Evolutionary conservation across 2,329 filamentous ascomycete species (phyloP).

Genomic region (Aureobasidium sp.): DNA sequence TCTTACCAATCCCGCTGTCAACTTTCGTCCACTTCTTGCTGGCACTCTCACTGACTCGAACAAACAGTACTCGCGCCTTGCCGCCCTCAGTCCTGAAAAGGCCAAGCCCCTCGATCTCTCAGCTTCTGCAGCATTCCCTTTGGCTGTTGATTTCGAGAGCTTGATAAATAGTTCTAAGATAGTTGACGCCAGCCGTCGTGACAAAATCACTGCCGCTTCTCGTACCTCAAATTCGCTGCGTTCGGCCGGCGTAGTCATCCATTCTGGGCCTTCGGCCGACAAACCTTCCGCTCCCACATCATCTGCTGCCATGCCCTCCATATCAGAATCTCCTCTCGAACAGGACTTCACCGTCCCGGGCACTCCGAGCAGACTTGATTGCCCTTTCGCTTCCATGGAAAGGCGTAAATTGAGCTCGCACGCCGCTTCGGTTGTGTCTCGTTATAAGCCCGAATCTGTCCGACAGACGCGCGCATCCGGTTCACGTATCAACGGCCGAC

Average conservation of each 20-base stretch:
- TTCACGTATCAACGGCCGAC: conserved; percentile 13
- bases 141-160: conserved; percentile 13
- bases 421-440: conserved; percentile 34
- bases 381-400: conserved; percentile 62
- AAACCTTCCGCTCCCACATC: conserved; percentile 23
- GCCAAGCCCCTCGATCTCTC: conserved; percentile 12
- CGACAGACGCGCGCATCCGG: conserved; percentile 11
- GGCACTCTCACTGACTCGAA: conserved; percentile 3
- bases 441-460: conserved; percentile 26
- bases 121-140: neutral
- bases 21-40: neutral
- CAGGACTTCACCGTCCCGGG: conserved; percentile 86
- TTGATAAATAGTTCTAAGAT: conserved; percentile 16
- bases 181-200: conserved; percentile 25
- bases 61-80: conserved; percentile 13
- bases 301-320: conserved; percentile 29
- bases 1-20: neutral
- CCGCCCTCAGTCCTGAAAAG: neutral
- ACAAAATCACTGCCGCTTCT: conserved; percentile 25
- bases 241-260: conserved; percentile 33
- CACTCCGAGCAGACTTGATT: conserved; percentile 69
- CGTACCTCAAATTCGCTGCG: conserved; percentile 26
- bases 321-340: conserved; percentile 51
- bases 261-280: conserved; percentile 34
- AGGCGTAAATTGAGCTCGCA: conserved; percentile 32